Evolutionary conservation across 352 stramenopile species (phyloP).

Genomic region (Globisporangium abappressorium): DNA sequence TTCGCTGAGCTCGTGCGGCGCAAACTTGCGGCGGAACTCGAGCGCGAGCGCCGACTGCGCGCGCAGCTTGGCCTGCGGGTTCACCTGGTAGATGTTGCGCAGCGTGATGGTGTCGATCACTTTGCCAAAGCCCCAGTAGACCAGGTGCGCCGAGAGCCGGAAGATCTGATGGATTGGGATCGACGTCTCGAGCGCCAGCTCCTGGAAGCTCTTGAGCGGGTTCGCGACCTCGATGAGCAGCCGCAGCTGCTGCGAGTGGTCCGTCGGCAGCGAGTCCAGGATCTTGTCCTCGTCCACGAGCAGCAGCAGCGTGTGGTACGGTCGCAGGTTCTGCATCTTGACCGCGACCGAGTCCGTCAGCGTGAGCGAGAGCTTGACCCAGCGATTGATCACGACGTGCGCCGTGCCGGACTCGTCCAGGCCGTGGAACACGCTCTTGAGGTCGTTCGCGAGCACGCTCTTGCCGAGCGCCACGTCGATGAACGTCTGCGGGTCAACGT

Average conservation of each 20-base stretch:
- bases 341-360: constrained; percentile 64
- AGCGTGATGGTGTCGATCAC: constrained; percentile 83
- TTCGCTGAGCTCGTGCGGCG: constrained; percentile 64
- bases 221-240: constrained; percentile 72
- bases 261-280: constrained; percentile 56
- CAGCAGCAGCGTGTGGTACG: constrained; percentile 83
- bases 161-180: constrained; percentile 83
- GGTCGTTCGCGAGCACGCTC: constrained; percentile 80
- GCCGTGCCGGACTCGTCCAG: constrained; percentile 68
- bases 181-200: constrained; percentile 72
- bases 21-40: constrained; percentile 76
- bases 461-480: constrained; percentile 78
- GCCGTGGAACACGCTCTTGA: constrained; percentile 84
- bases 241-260: constrained; percentile 75
- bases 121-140: constrained; percentile 79
- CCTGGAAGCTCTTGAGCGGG: constrained; percentile 83
- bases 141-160: constrained; percentile 74
- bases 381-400: constrained; percentile 83
- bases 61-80: constrained; percentile 50
- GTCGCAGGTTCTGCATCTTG: constrained; percentile 58
- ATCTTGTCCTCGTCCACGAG: constrained; percentile 65
- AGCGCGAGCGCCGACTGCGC: constrained; percentile 46
- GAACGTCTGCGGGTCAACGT: constrained; percentile 78
- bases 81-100: constrained; percentile 86
- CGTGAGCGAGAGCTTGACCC: constrained; percentile 85